Evolutionary conservation across 2,329 filamentous ascomycete genomes (phyloP).

Genomic region (Chrysoporthe austroafricana): DNA sequence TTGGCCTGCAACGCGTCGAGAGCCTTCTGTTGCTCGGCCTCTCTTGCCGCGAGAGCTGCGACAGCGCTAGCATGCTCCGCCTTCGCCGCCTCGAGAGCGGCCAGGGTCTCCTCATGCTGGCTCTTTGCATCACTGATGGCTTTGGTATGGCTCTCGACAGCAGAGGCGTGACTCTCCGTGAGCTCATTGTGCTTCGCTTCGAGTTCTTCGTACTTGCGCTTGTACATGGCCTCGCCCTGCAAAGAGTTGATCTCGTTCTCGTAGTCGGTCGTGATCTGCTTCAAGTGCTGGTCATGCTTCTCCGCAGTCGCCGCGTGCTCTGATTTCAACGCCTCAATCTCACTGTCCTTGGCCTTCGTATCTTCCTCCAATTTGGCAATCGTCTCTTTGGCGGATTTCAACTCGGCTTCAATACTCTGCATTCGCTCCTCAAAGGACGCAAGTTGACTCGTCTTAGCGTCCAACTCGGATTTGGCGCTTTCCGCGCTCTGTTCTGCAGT

Average conservation of each 20-base stretch:
- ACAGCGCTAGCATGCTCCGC: conserved; percentile 49
- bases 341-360: conserved; percentile 51
- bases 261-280: conserved; percentile 63
- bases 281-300: conserved; percentile 61
- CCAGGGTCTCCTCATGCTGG: conserved; percentile 49
- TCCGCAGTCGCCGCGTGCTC: conserved; percentile 46
- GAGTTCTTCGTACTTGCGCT: conserved; percentile 65
- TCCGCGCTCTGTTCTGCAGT: conserved; percentile 51
- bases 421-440: conserved; percentile 45
- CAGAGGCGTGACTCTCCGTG: conserved; percentile 38
- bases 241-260: conserved; percentile 68
- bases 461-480: conserved; percentile 48
- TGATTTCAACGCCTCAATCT: conserved; percentile 55
- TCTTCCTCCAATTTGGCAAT: conserved; percentile 53
- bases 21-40: conserved; percentile 56
- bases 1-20: conserved; percentile 59
- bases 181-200: conserved; percentile 61
- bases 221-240: conserved; percentile 65
- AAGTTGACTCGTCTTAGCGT: conserved; percentile 47
- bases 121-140: conserved; percentile 49
- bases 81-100: conserved; percentile 49
- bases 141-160: conserved; percentile 44
- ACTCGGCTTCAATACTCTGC: conserved; percentile 49
- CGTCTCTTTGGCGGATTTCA: conserved; percentile 52
- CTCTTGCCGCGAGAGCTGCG: conserved; percentile 53